Evolutionary conservation across 148 eudicot species (phyloP), one percentile per base, ranked within the genome.

Genomic region (Persicaria maculosa): DNA sequence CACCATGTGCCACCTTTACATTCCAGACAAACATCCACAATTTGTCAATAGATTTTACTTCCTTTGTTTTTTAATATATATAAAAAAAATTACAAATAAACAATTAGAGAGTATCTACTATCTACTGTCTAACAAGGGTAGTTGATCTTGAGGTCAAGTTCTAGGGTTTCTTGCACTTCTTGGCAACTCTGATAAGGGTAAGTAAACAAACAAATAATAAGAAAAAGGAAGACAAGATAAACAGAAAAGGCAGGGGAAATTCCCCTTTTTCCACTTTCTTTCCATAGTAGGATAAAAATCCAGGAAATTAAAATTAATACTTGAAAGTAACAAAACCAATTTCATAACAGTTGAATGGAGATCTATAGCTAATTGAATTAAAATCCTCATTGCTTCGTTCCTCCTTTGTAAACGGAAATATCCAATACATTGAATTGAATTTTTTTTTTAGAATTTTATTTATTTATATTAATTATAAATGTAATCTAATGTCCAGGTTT

Each of bases 1-100:
- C 73, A 71, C 50, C 73, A 45, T 17, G 73, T 52, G 7, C 36
- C 73, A 71, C 73, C 73, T 71, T 7, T 71, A 46, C 1, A 71
- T 31, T 31, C 1, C 36, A 12, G 70, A 65, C 70, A 65, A 43
- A 65, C n/a, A 36, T 40, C 45, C 70, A 65, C 19, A 65, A 40
- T 36, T 36, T 12, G 70, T 40, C 46, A 65, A 45, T 43, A 40
- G 15, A 65, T 40, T 65, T 40, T 4, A 57, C 14, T 7, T 65
- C 40, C 40, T 65, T 62, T n/a, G 10, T 36, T 40, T 65, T 65
- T 14, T 65, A 12, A 12, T 10, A 12, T 65, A 9, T 36, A 36
- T 65, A 52, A 36, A 16, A 16, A 14, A 65, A 4, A 14, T 31
- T 31, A 64, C 46, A 65, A 1, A 59, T 20, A 36, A 65, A 31